Percentiles rank a stretch among this genome's conserved stretches.
Conservation (phyloP, 2,329 filamentous ascomycete species). For the Mariannaea elegans region DNA sequence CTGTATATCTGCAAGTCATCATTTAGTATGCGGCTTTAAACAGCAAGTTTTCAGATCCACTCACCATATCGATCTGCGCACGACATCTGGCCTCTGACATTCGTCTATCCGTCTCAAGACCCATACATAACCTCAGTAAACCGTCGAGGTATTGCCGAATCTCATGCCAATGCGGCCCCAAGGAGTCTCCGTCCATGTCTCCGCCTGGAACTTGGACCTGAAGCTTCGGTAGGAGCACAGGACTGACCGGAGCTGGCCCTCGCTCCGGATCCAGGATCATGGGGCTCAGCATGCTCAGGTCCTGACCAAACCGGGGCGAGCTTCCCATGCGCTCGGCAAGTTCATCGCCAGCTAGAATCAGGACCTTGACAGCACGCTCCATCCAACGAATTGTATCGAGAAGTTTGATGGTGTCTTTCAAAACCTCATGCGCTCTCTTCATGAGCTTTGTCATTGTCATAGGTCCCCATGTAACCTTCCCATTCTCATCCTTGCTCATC, state of each 20-base stretch:
- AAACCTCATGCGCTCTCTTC: constrained; percentile 57
- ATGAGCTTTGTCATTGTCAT: constrained; percentile 57
- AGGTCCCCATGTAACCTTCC: constrained; percentile 44
- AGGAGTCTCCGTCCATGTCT: constrained; percentile 36
- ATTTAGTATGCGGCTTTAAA: not conserved
- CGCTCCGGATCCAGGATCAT: constrained; percentile 31
- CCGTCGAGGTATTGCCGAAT: constrained; percentile 57
- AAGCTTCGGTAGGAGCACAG: constrained; percentile 33
- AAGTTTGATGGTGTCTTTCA: constrained; percentile 56
- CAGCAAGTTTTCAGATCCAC: constrained; percentile 14
- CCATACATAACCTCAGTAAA: constrained; percentile 53
- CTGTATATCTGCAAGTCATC: constrained; percentile 51
- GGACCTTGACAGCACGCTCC: constrained; percentile 55
- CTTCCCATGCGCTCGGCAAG: constrained; percentile 45
- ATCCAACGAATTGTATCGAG: constrained; percentile 58
- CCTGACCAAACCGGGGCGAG: constrained; percentile 29
- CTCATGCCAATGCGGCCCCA: constrained; percentile 55
- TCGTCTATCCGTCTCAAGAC: constrained; percentile 55
- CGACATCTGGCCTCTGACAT: constrained; percentile 58
- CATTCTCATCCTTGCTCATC: constrained; percentile 37
- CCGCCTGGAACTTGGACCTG: constrained; percentile 27
- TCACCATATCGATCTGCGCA: constrained; percentile 57
- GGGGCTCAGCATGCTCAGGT: constrained; percentile 40
- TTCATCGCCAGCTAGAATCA: constrained; percentile 55
- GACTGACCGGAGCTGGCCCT: constrained; percentile 38